Evolutionary conservation across 495 filamentous ascomycete species (phyloP), one percentile per base, ranked within the genome.

Genomic region (Aspergillus bertholletiae): DNA sequence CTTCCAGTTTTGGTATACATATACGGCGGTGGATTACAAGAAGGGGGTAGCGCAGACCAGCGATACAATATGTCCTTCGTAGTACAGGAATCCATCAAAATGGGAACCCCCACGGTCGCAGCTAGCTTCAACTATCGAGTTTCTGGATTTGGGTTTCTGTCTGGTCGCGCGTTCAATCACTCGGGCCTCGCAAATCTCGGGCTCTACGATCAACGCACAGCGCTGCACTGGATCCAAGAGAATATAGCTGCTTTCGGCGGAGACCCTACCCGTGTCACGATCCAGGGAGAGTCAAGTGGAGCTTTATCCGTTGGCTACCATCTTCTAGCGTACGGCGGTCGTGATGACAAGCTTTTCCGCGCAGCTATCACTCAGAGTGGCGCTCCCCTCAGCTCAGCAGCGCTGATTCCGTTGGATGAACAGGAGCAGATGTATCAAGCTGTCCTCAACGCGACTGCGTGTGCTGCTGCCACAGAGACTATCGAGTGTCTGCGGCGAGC

Each of bases 201-300:
- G n/a, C 66, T 81, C 6, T 57, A 69, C n/a, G 80, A 82, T 59
- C 79, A 83, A 54, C 60, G 80, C 2, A 52, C 79, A 15, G 80
- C 76, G 0, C 51, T 84, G 40, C 70, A 76, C 17, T 84, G 80
- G 80, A 59, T 83, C 3, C 67, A 78, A 37, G 73, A 78, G 30
- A 75, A 80, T 49, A 79, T 81, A 45, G 63, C 40, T 3, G 61
- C 61, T 11, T 79, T 81, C 56, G 30, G 57, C 3, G 57, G 57
- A n/a, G 57, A 59, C 34, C 57, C 57, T 0, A 13, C 8, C 7
- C 35, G 44, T 66, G 81, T 87, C 12, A 85, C 82, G 30, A 82
- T 87, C 53, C 82, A 80, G 73, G 85, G 84, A 46, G 82, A 87
- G 61, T 83, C 78, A 20, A 77, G 79, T 1, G 82, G 82, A 7